Evolutionary conservation across 2,329 filamentous ascomycete genomes (phyloP).

Genomic region (Coniochaeta sp.): DNA sequence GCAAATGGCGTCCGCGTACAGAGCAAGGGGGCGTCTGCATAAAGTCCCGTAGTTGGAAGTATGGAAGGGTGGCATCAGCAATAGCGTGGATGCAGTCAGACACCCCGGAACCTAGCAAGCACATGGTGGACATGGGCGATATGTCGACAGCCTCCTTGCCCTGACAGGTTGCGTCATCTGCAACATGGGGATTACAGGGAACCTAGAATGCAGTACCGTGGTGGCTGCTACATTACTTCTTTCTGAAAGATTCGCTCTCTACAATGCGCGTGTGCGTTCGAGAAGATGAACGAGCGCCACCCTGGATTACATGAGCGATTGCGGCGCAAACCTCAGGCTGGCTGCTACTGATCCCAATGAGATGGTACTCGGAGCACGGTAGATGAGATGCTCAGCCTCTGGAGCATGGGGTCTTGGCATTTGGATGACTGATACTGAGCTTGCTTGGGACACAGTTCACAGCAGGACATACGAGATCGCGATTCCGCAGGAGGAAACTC

Average conservation of each 20-base stretch:
- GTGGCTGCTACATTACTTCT: background rate
- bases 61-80: background rate
- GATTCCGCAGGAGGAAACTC: background rate
- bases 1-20: background rate
- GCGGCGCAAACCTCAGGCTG: background rate
- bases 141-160: background rate
- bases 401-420: background rate
- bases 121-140: background rate
- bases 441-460: background rate
- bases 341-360: background rate
- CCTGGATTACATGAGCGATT: background rate
- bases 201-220: background rate
- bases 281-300: background rate
- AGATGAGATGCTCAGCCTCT: background rate
- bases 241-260: background rate
- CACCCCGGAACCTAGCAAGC: background rate
- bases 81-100: background rate
- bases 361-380: background rate
- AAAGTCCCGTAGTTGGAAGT: background rate
- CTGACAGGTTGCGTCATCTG: slow-evolving; percentile 1
- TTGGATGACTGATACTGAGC: background rate
- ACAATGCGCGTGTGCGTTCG: background rate
- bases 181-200: background rate
- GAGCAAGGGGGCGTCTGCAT: background rate
- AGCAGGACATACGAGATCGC: background rate